Percentiles rank a stretch among this genome's conserved stretches.
Evolutionary conservation across 805 yeast species (phyloP).

Genomic region (Cephaloascus albidus): DNA sequence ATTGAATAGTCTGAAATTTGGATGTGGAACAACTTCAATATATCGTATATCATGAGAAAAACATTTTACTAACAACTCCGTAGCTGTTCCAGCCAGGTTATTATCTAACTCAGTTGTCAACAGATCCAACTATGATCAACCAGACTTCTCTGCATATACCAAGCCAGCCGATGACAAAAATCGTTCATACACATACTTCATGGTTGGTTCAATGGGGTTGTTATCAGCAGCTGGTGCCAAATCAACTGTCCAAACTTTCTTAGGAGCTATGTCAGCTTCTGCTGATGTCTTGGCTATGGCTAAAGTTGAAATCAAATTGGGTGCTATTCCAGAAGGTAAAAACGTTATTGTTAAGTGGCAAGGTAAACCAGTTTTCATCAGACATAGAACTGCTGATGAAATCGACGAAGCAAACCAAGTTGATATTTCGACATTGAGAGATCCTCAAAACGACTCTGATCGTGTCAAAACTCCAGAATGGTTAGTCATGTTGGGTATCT

Average conservation of each 20-base stretch:
- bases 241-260: conserved; percentile 89
- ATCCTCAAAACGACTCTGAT: conserved; percentile 87
- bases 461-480: conserved; percentile 97
- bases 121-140: conserved; percentile 76
- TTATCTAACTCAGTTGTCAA: conserved; percentile 41
- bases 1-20: background rate
- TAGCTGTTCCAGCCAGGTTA: conserved; percentile 31
- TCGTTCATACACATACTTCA: conserved; percentile 89
- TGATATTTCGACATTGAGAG: conserved; percentile 73
- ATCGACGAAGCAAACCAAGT: conserved; percentile 88
- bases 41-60: too few relatives aligned
- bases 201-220: conserved; percentile 94
- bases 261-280: conserved; percentile 92
- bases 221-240: conserved; percentile 91
- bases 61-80: conserved; percentile 10
- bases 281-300: conserved; percentile 99
- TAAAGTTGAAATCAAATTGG: conserved; percentile 93
- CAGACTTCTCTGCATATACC: conserved; percentile 78
- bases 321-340: conserved; percentile 93
- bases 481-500: conserved; percentile 98
- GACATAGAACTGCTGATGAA: conserved; percentile 94
- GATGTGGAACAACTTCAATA: conserved; percentile 6
- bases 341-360: conserved; percentile 99
- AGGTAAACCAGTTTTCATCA: conserved; percentile 98
- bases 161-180: conserved; percentile 56